Base-by-base conservation (phyloP, 2,329 filamentous ascomycete species). In the Monilinia fructicola region DNA sequence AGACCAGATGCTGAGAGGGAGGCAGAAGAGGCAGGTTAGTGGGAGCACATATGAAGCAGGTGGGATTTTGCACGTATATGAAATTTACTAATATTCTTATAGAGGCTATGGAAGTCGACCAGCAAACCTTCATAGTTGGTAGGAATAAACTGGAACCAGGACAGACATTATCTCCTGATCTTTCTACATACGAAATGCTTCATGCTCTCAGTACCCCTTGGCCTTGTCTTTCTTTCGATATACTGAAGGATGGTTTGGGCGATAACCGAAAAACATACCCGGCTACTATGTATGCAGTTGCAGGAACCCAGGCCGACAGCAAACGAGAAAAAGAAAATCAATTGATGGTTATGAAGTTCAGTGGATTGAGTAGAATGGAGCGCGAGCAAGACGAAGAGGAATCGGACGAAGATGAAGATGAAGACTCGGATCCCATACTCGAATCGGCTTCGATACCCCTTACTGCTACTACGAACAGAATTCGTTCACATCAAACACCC, bases 101-200 rank as follows among this genome's bases (percentile, higher is more conserved):
- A 85, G 88, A 88, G 74, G 90, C 89, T 60, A 98, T 97, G 93
- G 91, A 97, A 54, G 87, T 97, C 63, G 94, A 98, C 79, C 90
- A 94, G 76, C 89, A 91, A 77, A 96, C 93, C 52, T 99, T 98
- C 79, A 97, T 99, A 74, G 93, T 96, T 72, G 95, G 95, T 70
- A 87, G 95, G 75, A 92, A 93, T 78, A 94, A 95, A 81, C 85
- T 98, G 70, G 92, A 92, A 71, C 89, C 92, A 16, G 94, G 93
- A 73, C 93, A 98, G 82, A 93, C 92, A 6, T 85, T 99, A 66
- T 88, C 93, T 4, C 94, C 95, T 18, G 95, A 99, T 79, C 84
- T 91, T 67, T 92, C 91, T n/a, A 94, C 94, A 7, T 99, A 99
- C 81, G 90, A 97, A 78, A 96, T 99, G 93, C 87, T 99, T 68